Percentiles rank a stretch among this genome's conserved stretches.
phyloP scores from a whole-genome alignment of 1,284 basidiomycete genomes.

The Austropuccinia psidii region DNA sequence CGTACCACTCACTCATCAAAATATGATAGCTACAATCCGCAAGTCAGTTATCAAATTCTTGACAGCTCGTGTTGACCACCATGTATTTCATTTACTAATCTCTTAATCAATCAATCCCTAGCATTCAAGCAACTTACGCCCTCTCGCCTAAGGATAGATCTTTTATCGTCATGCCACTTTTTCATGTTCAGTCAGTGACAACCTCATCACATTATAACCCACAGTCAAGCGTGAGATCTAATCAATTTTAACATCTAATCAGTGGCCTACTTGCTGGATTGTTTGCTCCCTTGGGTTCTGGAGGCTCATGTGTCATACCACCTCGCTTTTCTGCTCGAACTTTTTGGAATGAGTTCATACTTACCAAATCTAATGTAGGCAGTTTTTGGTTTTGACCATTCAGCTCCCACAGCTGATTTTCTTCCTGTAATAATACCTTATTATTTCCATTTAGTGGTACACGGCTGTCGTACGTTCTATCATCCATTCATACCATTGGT shows the following conservation, averaged over 20 bases:
- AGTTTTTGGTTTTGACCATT: too few relatives aligned
- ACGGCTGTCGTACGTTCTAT: conserved; percentile 43
- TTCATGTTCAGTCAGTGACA: conserved; percentile 54
- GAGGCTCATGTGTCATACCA: conserved; percentile 58
- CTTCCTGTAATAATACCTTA: too few relatives aligned
- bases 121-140: conserved; percentile 56
- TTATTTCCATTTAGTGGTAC: conserved; percentile 51
- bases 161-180: conserved; percentile 61
- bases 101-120: neutral
- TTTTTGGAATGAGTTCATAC: conserved; percentile 58
- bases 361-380: conserved; percentile 44
- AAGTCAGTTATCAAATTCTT: conserved; percentile 46
- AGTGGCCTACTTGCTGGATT: conserved; percentile 58
- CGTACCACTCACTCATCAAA: conserved; percentile 58
- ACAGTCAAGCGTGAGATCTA: neutral
- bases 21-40: conserved; percentile 57
- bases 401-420: too few relatives aligned
- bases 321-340: conserved; percentile 55
- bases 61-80: neutral
- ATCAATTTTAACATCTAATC: neutral
- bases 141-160: conserved; percentile 51
- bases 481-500: neutral
- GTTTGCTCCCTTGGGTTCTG: conserved; percentile 57
- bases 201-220: neutral
- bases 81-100: neutral